Evolutionary conservation across 345 rosid species (phyloP).

Genomic region (Tarenaya hassleriana): DNA sequence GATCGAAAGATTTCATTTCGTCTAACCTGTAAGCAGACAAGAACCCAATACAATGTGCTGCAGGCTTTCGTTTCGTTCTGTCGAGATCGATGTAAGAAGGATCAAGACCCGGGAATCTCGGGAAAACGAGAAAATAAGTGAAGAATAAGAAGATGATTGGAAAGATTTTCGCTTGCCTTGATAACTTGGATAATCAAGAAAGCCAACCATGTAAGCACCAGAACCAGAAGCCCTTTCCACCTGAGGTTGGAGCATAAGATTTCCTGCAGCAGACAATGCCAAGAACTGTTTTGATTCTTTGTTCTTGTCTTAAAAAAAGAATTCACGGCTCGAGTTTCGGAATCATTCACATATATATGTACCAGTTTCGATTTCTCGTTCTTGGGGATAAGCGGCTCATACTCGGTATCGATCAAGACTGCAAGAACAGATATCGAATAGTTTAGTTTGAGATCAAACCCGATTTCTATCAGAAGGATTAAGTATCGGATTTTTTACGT

Average conservation of each 20-base stretch:
- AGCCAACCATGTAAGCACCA: conserved; percentile 48
- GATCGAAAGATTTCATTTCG: no score
- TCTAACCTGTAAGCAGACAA: conserved; percentile 87
- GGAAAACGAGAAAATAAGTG: no score
- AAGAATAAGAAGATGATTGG: neutral
- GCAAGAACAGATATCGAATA: conserved; percentile 16
- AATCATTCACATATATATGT: no score
- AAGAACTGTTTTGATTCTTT: no score
- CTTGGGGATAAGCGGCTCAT: conserved; percentile 60
- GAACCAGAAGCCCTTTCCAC: conserved; percentile 54
- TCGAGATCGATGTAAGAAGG: conserved; percentile 10
- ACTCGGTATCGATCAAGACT: conserved; percentile 71
- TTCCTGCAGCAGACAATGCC: no score
- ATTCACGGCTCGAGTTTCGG: neutral
- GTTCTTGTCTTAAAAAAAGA: conserved; percentile 12
- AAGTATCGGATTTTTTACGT: no score
- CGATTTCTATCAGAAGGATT: neutral
- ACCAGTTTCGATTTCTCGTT: conserved; percentile 70
- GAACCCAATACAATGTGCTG: conserved; percentile 65
- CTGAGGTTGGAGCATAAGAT: conserved; percentile 55
- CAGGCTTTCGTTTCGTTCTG: conserved; percentile 74
- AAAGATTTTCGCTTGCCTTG: conserved; percentile 52
- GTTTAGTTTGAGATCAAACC: neutral
- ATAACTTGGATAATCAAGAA: conserved; percentile 72
- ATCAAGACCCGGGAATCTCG: no score